phyloP scores from a whole-genome alignment of 2,329 filamentous ascomycete species.

The Colletotrichum chlorophyti region DNA sequence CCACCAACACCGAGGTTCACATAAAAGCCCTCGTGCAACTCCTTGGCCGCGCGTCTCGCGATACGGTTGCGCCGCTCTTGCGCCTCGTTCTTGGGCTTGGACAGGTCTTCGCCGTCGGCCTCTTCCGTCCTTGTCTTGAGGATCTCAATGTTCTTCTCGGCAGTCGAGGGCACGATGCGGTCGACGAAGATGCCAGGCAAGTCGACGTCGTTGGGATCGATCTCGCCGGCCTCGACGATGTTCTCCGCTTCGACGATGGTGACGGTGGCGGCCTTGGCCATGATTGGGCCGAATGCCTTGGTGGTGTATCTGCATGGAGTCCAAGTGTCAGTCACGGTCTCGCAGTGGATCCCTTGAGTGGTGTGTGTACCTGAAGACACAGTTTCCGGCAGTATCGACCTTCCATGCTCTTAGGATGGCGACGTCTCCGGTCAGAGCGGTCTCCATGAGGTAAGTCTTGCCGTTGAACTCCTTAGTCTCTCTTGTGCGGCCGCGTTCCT shows the following conservation, averaged over 20 bases:
- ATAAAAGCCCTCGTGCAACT: conserved; percentile 81
- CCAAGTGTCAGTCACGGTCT: not conserved
- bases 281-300: conserved; percentile 76
- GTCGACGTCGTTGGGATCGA: conserved; percentile 77
- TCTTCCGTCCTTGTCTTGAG: conserved; percentile 61
- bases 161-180: conserved; percentile 77
- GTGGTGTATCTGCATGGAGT: conserved; percentile 65
- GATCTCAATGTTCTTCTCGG: conserved; percentile 75
- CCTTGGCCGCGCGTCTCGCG: conserved; percentile 77
- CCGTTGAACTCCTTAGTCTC: conserved; percentile 78
- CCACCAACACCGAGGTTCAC: conserved; percentile 75
- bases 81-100: conserved; percentile 50
- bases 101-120: conserved; percentile 35
- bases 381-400: conserved; percentile 79
- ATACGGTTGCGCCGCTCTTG: conserved; percentile 72
- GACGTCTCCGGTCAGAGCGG: conserved; percentile 76
- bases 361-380: conserved; percentile 69
- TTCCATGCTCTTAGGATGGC: conserved; percentile 81
- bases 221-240: conserved; percentile 77
- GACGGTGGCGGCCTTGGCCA: conserved; percentile 80
- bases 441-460: conserved; percentile 78
- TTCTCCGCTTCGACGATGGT: conserved; percentile 88
- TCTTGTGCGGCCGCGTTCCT: conserved; percentile 69
- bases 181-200: conserved; percentile 85
- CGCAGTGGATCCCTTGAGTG: not conserved